A percentile compares a stretch with the other conserved stretches of the same genome.
Evolutionary conservation across 2,329 filamentous ascomycete species (phyloP).

Genomic region (Talaromyces verruculosus): DNA sequence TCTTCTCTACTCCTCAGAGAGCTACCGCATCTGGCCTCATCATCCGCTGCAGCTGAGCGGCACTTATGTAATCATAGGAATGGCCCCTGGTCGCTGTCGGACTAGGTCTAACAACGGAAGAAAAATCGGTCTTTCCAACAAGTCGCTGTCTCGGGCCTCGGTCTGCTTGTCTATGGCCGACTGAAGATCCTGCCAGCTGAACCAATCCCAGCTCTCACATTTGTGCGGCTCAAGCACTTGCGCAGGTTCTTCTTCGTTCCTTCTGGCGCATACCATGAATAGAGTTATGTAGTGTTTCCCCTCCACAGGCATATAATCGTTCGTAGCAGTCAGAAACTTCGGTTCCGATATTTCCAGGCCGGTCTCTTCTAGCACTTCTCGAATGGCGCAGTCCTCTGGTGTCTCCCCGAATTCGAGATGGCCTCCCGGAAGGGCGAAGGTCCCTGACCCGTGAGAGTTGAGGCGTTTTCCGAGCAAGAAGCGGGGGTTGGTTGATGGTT

Average conservation of each 20-base stretch:
- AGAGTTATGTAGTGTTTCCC: constrained; percentile 73
- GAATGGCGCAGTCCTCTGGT: constrained; percentile 60
- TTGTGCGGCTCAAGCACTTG: constrained; percentile 58
- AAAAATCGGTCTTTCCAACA: constrained; percentile 43
- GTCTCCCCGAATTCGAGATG: constrained; percentile 71
- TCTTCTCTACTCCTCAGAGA: neutral
- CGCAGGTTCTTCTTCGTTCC: constrained; percentile 52
- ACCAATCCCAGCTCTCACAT: constrained; percentile 57
- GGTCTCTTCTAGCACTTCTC: constrained; percentile 72
- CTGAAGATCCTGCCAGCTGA: constrained; percentile 50
- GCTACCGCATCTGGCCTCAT: neutral
- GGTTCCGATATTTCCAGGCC: constrained; percentile 57
- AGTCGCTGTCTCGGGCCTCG: constrained; percentile 30
- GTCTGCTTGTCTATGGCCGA: constrained; percentile 36
- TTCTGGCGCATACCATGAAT: constrained; percentile 60
- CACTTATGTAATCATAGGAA: constrained; percentile 25
- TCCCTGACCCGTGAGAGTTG: constrained; percentile 45
- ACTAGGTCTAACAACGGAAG: constrained; percentile 51
- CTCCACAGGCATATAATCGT: constrained; percentile 62
- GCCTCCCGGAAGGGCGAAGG: constrained; percentile 69
- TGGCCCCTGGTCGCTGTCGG: constrained; percentile 37
- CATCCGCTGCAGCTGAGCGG: neutral
- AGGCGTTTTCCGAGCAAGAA: constrained; percentile 23
- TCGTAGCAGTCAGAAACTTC: constrained; percentile 62
- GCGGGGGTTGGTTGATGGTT: constrained; percentile 41